Base-by-base conservation (phyloP, 768 basidiomycete genomes). In the Chiua virens region DNA sequence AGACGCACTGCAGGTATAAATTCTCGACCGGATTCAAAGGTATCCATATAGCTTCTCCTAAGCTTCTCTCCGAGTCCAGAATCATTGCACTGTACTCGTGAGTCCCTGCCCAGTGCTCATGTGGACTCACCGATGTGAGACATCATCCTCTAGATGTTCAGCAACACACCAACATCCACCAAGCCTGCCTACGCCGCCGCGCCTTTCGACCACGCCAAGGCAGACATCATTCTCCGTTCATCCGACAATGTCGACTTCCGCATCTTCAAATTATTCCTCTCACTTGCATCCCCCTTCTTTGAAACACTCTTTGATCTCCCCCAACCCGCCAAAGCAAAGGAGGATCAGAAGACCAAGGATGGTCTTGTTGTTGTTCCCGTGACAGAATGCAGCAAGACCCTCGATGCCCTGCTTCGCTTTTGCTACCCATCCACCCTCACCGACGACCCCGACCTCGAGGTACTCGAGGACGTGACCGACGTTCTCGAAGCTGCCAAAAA, bases 211-310 rank as follows among this genome's bases (percentile, higher is more conserved):
- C 65, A 68, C 14, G 13, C 38, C 25, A 47, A 62, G 40, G 53
- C 52, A 8, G 58, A 68, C 15, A n/a, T 69, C 44, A 57, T 66
- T 38, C 32, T 69, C 22, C 68, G 59, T 10, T 62, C 66, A 10
- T 59, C 53, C 6, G 68, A 67, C 55, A 54, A 56, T 4, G 45
- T 71, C 20, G 61, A 73, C 42, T 57, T 73, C 30, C 63, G 55
- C 5, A 54, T 72, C 15, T 67, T 70, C 52, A 68, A 60, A 14
- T 49, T 61, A 20, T 65, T 73, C 30, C 65, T 73, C 15, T 59
- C 62, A 15, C 59, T 67, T 20, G 60, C 69, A 3, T 70, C 71
- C 14, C 53, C 68, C 0, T 59, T 73, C 45, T 77, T 73, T 42
- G 53, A 62, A 20, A 53, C 58, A 21, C 67, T 75, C 56, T 70